Evolutionary conservation across 2,329 filamentous ascomycete species (phyloP).

Genomic region (Hypoxylon sp.): DNA sequence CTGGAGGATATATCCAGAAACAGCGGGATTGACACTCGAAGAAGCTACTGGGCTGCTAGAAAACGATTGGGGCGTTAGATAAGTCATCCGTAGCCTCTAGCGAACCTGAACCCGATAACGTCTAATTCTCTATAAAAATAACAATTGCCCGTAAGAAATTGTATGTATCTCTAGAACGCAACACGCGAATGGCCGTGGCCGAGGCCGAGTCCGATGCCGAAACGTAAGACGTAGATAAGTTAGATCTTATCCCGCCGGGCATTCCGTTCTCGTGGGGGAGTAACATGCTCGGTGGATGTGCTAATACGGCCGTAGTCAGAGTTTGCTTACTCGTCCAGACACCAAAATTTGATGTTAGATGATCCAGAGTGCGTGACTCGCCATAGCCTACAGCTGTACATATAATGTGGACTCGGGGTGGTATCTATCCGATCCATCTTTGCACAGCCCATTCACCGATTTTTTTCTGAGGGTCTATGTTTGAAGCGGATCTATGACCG

Average conservation of each 20-base stretch:
- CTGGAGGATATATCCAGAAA: constrained; percentile 87
- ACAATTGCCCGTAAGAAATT: background rate
- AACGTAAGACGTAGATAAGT: constrained; percentile 3
- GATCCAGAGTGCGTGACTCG: background rate
- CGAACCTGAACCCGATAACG: background rate
- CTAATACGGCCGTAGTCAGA: constrained; percentile 20
- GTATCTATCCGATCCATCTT: constrained; percentile 17
- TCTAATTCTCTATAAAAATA: background rate
- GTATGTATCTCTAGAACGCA: background rate
- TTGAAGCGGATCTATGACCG: background rate
- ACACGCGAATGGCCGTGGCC: constrained; percentile 20
- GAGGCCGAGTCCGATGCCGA: constrained; percentile 3
- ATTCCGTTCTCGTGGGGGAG: constrained; percentile 12
- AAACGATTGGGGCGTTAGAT: constrained; percentile 79
- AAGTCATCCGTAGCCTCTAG: constrained; percentile 43
- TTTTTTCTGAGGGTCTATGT: background rate
- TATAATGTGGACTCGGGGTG: constrained; percentile 4
- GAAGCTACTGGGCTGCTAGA: constrained; percentile 81
- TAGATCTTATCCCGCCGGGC: constrained; percentile 21
- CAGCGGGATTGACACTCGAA: constrained; percentile 84
- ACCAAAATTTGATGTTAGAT: background rate
- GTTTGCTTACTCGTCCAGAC: constrained; percentile 17
- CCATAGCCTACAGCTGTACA: constrained; percentile 4
- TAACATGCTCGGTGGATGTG: constrained; percentile 1
- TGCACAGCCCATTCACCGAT: constrained; percentile 4